Evolutionary conservation across 2,329 filamentous ascomycete species (phyloP).

Genomic region (Monilinia vaccinii-corymbosi): DNA sequence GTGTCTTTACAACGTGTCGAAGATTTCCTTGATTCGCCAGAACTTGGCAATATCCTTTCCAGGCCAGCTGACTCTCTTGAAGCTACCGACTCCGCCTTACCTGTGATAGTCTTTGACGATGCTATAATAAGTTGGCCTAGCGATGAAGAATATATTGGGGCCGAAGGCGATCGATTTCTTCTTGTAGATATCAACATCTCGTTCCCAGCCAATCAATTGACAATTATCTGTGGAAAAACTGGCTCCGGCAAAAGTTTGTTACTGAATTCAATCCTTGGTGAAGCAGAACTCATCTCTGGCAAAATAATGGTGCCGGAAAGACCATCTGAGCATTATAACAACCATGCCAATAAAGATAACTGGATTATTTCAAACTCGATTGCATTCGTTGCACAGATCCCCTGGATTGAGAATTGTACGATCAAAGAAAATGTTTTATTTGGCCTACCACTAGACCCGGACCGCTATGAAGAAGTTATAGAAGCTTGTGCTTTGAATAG

Average conservation of each 20-base stretch:
- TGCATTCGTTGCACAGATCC: constrained; percentile 68
- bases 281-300: constrained; percentile 59
- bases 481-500: constrained; percentile 62
- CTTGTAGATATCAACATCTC: constrained; percentile 54
- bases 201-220: constrained; percentile 60
- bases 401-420: constrained; percentile 76
- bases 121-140: constrained; percentile 56
- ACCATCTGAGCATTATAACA: constrained; percentile 41
- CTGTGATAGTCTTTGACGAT: constrained; percentile 49
- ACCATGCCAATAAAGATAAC: constrained; percentile 47
- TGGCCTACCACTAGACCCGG: constrained; percentile 56
- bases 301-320: constrained; percentile 44
- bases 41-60: constrained; percentile 45
- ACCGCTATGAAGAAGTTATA: constrained; percentile 59
- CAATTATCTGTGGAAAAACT: constrained; percentile 65
- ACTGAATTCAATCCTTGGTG: constrained; percentile 63
- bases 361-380: constrained; percentile 61
- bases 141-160: constrained; percentile 10
- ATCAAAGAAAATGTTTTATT: constrained; percentile 71
- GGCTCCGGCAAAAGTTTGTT: constrained; percentile 70
- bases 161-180: constrained; percentile 38
- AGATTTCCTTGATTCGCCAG: constrained; percentile 57
- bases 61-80: constrained; percentile 28
- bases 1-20: constrained; percentile 63
- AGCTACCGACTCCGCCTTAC: constrained; percentile 30